A percentile compares a stretch with the other conserved stretches of the same genome.
Conservation (phyloP, 768 basidiomycete species). For the Candolleomyces aberdarensis region DNA sequence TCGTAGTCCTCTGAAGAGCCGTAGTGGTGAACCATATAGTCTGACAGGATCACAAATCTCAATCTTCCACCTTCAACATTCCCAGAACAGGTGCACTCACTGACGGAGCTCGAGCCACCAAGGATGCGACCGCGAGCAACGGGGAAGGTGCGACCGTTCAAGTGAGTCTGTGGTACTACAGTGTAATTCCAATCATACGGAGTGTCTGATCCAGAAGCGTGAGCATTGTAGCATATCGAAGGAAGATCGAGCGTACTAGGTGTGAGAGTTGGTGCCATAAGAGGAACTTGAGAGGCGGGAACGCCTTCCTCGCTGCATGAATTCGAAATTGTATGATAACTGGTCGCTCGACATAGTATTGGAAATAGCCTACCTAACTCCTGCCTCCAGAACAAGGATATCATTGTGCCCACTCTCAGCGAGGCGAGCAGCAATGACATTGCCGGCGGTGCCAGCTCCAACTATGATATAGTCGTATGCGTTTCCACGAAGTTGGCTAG, state of each 20-base stretch:
- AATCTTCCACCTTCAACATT: not conserved
- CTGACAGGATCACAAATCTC: slow-evolving; percentile 4
- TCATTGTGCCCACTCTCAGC: too few species aligned
- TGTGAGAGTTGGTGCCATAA: not conserved
- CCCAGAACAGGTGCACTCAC: not conserved
- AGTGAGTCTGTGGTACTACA: slow-evolving; percentile 5
- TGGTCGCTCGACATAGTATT: too few species aligned
- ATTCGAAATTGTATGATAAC: too few species aligned
- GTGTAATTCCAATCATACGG: slow-evolving; percentile 16
- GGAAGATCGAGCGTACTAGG: slow-evolving; percentile 1
- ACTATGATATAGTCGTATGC: too few species aligned
- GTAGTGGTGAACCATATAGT: slow-evolving; percentile 19
- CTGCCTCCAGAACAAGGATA: too few species aligned
- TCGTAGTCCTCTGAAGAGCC: slow-evolving; percentile 46
- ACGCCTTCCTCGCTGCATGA: slow-evolving; percentile 6
- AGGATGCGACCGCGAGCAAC: slow-evolving; percentile 9
- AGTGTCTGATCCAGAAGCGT: slow-evolving; percentile 1
- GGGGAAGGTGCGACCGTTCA: slow-evolving; percentile 5
- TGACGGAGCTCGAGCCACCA: slow-evolving; percentile 13
- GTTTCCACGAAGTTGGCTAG: too few species aligned
- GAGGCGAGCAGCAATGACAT: too few species aligned
- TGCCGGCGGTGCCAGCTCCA: too few species aligned
- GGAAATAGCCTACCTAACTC: too few species aligned
- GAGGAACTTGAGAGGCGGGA: too few species aligned
- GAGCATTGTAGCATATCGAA: not conserved